Base-by-base conservation (phyloP, 805 yeast species). In the Schizosaccharomyces cryophilus region DNA sequence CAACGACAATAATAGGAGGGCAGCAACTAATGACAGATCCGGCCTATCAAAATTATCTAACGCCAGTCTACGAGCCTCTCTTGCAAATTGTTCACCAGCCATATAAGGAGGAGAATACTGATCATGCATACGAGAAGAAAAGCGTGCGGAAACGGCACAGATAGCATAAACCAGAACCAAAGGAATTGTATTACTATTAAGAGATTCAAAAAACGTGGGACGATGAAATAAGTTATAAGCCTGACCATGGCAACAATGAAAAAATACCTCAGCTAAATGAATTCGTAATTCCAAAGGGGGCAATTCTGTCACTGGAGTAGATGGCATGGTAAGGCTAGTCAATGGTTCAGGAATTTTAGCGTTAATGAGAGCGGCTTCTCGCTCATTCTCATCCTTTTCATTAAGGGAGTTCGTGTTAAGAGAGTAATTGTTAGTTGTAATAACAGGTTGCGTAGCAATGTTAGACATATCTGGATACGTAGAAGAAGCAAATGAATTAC, bases 131-230 rank as follows among this genome's bases (percentile, higher is more conserved):
- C 70, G 73, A 24, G 66, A 65, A 3, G 73, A 70, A 58, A 69
- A 71, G 45, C 73, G 62, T 5, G 73, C 72, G 11, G 72, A 65
- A 15, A 71, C 65, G 5, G 71, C 72, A 60, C 73, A 71, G 9
- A 71, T 63, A 7, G 72, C 71, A 45, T 68, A 63, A 11, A 71
- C 64, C 2, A 71, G 66, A 2, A 69, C 65, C 24, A 68, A 66
- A 47, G 65, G 65, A 51, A 70, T 69, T 35, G 64, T 63, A 2
- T 69, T 69, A 6, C 65, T 64, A n/a, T 66, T 63, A 9, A 71
- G 60, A 15, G 68, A 62, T 24, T 64, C 63, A 62, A 71, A 63
- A 54, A 71, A 70, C 1, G 69, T 63, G 1, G 70, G 70, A 54
- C 67, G 66, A 64, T 71, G 72, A 11, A 71, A 65, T 61, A 70